Percentiles rank a stretch among this genome's conserved stretches.
Evolutionary conservation across 352 stramenopile species (phyloP).

Genomic region (Discostella stelligera): DNA sequence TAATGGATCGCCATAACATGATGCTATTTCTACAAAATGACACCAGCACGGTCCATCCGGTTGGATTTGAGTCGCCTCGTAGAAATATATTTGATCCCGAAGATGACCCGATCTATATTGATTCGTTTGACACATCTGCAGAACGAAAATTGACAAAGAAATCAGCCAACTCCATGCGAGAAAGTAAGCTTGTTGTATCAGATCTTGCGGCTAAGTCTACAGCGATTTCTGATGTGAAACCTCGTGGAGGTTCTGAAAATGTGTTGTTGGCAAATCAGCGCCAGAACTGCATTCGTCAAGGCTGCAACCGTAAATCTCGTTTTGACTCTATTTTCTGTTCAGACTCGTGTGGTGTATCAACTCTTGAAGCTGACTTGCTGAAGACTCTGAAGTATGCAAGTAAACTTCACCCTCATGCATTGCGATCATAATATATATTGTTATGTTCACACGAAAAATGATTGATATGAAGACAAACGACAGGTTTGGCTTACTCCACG

Average conservation of each 20-base stretch:
- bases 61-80: slow-evolving; percentile 66
- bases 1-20: slow-evolving; percentile 81
- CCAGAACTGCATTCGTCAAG: slow-evolving; percentile 41
- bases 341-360: slow-evolving; percentile 72
- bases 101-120: slow-evolving; percentile 45
- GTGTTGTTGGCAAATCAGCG: neutral
- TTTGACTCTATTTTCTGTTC: slow-evolving; percentile 82
- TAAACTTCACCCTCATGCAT: slow-evolving; percentile 67
- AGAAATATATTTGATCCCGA: slow-evolving; percentile 80
- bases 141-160: neutral
- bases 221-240: neutral
- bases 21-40: slow-evolving; percentile 77
- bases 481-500: no score
- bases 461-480: no score
- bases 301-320: slow-evolving; percentile 54
- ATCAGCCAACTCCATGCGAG: neutral
- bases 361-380: slow-evolving; percentile 71
- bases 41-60: slow-evolving; percentile 53
- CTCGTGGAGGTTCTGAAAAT: slow-evolving; percentile 1
- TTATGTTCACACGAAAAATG: neutral
- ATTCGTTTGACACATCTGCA: neutral
- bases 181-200: neutral
- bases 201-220: neutral
- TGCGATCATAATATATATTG: slow-evolving; percentile 19
- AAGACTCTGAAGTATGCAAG: slow-evolving; percentile 63